Evolutionary conservation across 139 green algal species (phyloP), one percentile per base, ranked within the genome.

Genomic region (Chloropicon primus): DNA sequence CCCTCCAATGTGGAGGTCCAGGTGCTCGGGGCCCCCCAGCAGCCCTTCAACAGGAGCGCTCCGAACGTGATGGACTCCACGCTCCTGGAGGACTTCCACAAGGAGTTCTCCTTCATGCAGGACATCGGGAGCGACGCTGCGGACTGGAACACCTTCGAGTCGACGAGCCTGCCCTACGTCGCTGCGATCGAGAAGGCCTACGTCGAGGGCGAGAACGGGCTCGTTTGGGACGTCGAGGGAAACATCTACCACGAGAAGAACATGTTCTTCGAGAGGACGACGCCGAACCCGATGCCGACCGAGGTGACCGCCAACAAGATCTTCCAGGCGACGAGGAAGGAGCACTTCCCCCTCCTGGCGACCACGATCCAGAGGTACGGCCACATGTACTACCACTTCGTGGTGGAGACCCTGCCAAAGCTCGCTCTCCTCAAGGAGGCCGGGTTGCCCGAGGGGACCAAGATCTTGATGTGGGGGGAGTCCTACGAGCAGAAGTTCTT

Each of bases 341-440:
- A 41, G 78, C 78, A 54, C 25, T 75, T 74, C 75, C 1, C 27
- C 0, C 0, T 2, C 25, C 27, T 85, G 26, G 81, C 81, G 21
- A 79, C 27, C 3, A 23, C 76, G 10, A 72, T 85, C 5, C 81
- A 85, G 71, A 25, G 26, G 26, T 83, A 81, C 72, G 81, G 81
- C 5, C 73, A 78, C 78, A 85, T 85, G 81, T 85, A 85, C 78
- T 85, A 81, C 28, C 81, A 85, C 75, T 85, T 80, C 54, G 1
- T 85, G 22, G 79, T 62, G 73, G 81, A 85, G 81, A 78, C 81
- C 29, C 79, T 85, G 73, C 81, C 81, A 1, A 74, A 77, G 75
- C 71, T 84, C 26, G 80, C 71, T 3, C 73, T 80, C 25, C 80
- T 84, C 53, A 22, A 71, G 22, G 23, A 24, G 24, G 77, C 54